Base-by-base conservation (phyloP, 2,329 filamentous ascomycete species). In the Fusarium palustre region DNA sequence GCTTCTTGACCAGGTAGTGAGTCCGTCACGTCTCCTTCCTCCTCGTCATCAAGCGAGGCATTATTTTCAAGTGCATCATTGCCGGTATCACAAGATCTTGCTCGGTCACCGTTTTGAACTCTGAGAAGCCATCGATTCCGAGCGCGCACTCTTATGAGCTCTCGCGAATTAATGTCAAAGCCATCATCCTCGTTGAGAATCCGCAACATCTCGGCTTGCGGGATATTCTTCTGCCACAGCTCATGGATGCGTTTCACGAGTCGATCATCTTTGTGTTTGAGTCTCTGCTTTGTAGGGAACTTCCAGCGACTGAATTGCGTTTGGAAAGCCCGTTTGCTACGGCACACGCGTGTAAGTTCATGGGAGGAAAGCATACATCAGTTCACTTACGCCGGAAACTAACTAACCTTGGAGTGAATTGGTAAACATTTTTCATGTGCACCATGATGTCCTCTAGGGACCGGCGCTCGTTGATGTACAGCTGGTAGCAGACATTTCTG, bases 381-480 rank as follows among this genome's bases (percentile, higher is more conserved):
- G 18, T 31, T 38, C 41, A 59, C 62, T 34, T 60, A 52, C 60
- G 43, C 60, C 39, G 41, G 28, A 31, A 34, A 56, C n/a, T 25
- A 24, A 55, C 60, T 55, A 34, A 69, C 66, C 90, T 92, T 24
- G 92, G 91, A 31, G 87, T 84, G 78, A 94, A 93, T 65, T 87
- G 85, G 81, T 91, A 84, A 61, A 85, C 82, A 59, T 82, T 82
- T 68, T 84, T 88, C 85, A 93, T 90, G 75, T 90, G 89, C 28
- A 89, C 85, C 83, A 92, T 91, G 42, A 96, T 91, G 70, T 94
- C 89, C 73, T 91, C 88, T 59, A 94, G 81, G 41, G 88, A 87
- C 80, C 87, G 90, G 72, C 88, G 88, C 80, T 96, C 91, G 62
- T 90, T 87, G 71, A 95, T 92, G 74, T 94, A 96, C 75, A 96